Base-by-base conservation (phyloP, 2,329 filamentous ascomycete species). In the Furcasterigmium furcatum region DNA sequence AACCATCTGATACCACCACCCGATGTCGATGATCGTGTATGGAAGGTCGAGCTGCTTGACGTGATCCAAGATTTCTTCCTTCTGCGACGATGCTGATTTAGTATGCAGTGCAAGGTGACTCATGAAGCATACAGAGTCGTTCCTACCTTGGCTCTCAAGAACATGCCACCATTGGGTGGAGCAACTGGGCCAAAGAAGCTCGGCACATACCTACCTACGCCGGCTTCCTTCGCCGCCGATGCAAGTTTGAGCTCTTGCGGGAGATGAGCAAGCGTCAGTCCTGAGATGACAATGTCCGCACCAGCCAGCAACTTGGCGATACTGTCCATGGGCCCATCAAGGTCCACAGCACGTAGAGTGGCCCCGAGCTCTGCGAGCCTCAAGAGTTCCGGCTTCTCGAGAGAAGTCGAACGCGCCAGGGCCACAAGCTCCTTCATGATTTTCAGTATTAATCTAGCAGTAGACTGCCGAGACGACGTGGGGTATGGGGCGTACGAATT, bases 11-110 rank as follows among this genome's bases (percentile, higher is more conserved):
- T 77, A 75, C 79, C 79, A 82, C 64, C 66, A 79, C n/a, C 78
- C 79, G 12, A 80, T 69, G 49, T 82, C 78, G 41, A 82, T 71
- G 53, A 77, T 63, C 6, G 79, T 82, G 60, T 74, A 82, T 0
- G 75, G 74, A 1, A 82, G 64, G 25, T 64, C 59, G 2, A 74
- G 54, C 44, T 65, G 60, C 52, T 72, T 71, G 47, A 80, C 63
- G 44, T 74, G 67, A 46, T 75, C 67, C 54, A 74, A 67, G 12
- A 79, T 63, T 3, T 64, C 59, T 51, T 80, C 73, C 64, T 81
- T 81, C 45, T 51, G 18, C 7, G 25, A 7, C 8, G 9, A 7
- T 6, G n/a, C n/a, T 34, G 27, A 9, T 16, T 19, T 8, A 21
- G 22, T 3, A 24, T 8, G 12, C 14, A 16, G 24, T 13, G 9